Base-by-base conservation (phyloP, 2,329 filamentous ascomycete genomes). In the Hypoxylon sp. region DNA sequence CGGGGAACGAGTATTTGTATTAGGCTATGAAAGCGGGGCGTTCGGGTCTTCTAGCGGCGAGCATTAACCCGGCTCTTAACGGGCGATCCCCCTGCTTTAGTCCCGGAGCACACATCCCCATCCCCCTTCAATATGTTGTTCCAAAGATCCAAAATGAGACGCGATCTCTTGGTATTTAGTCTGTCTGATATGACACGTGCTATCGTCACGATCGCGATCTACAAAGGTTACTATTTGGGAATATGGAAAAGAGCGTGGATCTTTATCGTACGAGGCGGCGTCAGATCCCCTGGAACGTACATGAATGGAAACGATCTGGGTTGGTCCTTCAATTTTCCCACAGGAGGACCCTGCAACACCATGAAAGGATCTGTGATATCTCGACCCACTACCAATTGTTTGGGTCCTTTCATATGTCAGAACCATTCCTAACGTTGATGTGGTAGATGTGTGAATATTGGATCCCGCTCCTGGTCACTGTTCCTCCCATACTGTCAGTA, bases 401-500 rank as follows among this genome's bases (percentile, higher is more conserved):
- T 60, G 52, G 63, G 43, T 59, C 32, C 49, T 62, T 21, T 49
- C 25, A 64, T 45, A 21, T 32, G 34, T 51, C 38, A 51, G 21
- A 45, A 23, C 38, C 28, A 21, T 68, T 34, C 34, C 48, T 52
- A 23, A 51, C 19, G 14, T 60, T 61, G 38, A 57, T 45, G 19
- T 30, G 59, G 58, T 61, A 36, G 41, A 58, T 59, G 60, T 56
- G 58, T n/a, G 34, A 34, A 13, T 45, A 58, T 21, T 45, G 17
- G 45, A 32, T 55, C 25, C 50, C 28, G 50, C 52, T 46, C 58
- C 48, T 49, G 57, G 61, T 21, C 36, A 55, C 51, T 49, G 41
- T 51, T 48, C 23, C 34, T 69, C n/a, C 63, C 67, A 67, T 41
- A 34, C 67, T 69, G 67, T 69, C 60, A 63, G 63, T 69, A 69